These are phyloP conservation scores for Pisolithus tinctorius DNA, from an alignment of 768 basidiomycete species.

Conservation along the genomic window DNA sequence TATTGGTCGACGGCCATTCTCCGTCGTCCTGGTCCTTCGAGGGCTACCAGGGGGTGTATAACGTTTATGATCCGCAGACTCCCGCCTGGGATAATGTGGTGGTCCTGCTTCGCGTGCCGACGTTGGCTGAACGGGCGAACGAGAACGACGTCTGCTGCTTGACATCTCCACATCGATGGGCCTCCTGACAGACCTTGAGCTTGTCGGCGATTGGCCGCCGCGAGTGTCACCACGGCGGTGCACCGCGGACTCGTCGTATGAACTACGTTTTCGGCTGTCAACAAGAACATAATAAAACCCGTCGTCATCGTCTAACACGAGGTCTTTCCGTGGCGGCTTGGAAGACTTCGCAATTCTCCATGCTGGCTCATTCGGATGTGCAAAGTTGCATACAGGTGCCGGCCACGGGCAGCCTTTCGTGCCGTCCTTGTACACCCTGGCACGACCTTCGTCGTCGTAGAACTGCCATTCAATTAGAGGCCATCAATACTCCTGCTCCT, in stretches of 20 bases:
- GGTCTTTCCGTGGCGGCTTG: constrained; percentile 14
- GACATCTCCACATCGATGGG: constrained; percentile 10
- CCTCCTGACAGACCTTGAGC: constrained; percentile 2
- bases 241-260: neutral
- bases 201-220: neutral
- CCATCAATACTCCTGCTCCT: neutral
- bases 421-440: constrained; percentile 16
- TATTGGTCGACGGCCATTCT: constrained; percentile 9
- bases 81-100: too few relatives aligned
- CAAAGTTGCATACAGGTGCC: constrained; percentile 21
- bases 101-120: constrained; percentile 13
- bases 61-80: neutral
- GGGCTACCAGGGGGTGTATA: neutral
- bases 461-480: constrained; percentile 10
- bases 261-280: neutral
- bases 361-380: constrained; percentile 25
- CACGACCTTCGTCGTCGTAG: constrained; percentile 22
- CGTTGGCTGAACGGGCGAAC: constrained; percentile 20
- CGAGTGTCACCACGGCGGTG: constrained; percentile 12
- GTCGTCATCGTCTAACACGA: constrained; percentile 15
- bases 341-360: constrained; percentile 27
- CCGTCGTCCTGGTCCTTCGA: neutral
- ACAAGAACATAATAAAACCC: constrained; percentile 17
- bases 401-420: constrained; percentile 16
- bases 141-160: constrained; percentile 3